A percentile compares a stretch with the other conserved stretches of the same genome.
Conservation (phyloP, 2,329 filamentous ascomycete genomes). For the Huntiella moniliformis region DNA sequence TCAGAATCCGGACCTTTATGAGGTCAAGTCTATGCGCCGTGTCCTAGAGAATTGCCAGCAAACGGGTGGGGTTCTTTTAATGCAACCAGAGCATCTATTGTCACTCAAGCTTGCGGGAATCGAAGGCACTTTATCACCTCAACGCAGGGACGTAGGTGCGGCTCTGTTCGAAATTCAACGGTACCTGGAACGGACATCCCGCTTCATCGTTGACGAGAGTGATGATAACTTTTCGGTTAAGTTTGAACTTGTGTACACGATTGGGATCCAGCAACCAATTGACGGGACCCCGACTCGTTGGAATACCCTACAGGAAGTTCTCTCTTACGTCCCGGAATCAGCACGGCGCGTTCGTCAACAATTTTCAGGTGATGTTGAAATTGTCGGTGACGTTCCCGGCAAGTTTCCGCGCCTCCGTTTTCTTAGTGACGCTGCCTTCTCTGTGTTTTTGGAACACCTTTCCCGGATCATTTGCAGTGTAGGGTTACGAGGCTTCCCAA, state of each 20-base stretch:
- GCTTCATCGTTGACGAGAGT: constrained; percentile 46
- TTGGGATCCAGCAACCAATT: constrained; percentile 31
- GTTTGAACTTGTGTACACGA: constrained; percentile 45
- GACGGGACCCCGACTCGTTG: constrained; percentile 38
- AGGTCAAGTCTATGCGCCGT: constrained; percentile 21
- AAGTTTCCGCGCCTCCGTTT: constrained; percentile 32
- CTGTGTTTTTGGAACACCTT: constrained; percentile 13
- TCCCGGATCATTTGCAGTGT: constrained; percentile 23
- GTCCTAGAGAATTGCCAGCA: constrained; percentile 23
- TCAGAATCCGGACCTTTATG: constrained; percentile 18
- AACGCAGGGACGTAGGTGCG: constrained; percentile 14
- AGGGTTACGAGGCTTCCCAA: constrained; percentile 25
- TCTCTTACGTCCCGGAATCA: constrained; percentile 23
- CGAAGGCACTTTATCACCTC: constrained; percentile 19
- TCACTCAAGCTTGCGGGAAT: constrained; percentile 45
- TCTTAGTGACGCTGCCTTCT: constrained; percentile 19
- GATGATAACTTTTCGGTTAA: constrained; percentile 43
- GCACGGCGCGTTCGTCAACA: constrained; percentile 16
- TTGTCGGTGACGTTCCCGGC: constrained; percentile 17
- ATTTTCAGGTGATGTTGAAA: constrained; percentile 24
- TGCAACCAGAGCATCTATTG: constrained; percentile 44
- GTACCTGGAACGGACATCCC: constrained; percentile 24
- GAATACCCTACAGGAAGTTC: constrained; percentile 32
- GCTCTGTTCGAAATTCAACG: constrained; percentile 23
- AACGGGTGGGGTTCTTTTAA: constrained; percentile 34